Percentiles rank a stretch among this genome's conserved stretches.
These are phyloP conservation scores for Turnera subulata DNA, from an alignment of 345 rosid species.

Conservation along the genomic window DNA sequence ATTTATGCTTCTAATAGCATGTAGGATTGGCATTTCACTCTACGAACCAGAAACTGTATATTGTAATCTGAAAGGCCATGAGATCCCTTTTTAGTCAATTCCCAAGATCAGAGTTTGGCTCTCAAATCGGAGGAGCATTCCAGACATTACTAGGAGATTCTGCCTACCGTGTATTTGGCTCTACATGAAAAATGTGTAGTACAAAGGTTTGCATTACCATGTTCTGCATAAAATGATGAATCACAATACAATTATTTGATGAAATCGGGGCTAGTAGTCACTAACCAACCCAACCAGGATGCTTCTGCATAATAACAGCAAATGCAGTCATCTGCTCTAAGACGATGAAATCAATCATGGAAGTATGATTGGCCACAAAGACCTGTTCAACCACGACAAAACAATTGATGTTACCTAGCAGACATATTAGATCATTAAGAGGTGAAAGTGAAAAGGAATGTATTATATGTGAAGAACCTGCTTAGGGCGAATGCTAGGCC, in stretches of 20 bases:
- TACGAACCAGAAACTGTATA: too few species aligned
- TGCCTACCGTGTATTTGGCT: too few species aligned
- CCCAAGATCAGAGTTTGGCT: too few species aligned
- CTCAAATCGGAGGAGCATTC: too few species aligned
- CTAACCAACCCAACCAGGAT: constrained; percentile 99
- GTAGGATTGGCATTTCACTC: too few species aligned
- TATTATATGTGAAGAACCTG: constrained; percentile 45
- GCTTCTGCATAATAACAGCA: constrained; percentile 99
- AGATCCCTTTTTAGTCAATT: too few species aligned
- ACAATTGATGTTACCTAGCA: background rate
- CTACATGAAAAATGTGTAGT: too few species aligned
- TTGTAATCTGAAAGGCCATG: too few species aligned
- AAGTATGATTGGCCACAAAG: constrained; percentile 96
- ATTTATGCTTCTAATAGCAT: too few species aligned
- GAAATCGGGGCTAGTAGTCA: constrained; percentile 9
- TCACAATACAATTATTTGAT: background rate
- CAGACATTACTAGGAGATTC: too few species aligned
- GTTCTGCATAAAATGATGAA: too few species aligned
- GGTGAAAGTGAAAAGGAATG: background rate
- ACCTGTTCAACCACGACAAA: constrained; percentile 51
- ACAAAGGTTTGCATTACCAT: too few species aligned
- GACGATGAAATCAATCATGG: constrained; percentile 97
- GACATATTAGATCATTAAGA: background rate
- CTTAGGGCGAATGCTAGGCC: constrained; percentile 92
- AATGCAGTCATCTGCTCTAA: constrained; percentile 97